Conservation (phyloP, 208 protist species). For the Trypanosoma platydactyli region DNA sequence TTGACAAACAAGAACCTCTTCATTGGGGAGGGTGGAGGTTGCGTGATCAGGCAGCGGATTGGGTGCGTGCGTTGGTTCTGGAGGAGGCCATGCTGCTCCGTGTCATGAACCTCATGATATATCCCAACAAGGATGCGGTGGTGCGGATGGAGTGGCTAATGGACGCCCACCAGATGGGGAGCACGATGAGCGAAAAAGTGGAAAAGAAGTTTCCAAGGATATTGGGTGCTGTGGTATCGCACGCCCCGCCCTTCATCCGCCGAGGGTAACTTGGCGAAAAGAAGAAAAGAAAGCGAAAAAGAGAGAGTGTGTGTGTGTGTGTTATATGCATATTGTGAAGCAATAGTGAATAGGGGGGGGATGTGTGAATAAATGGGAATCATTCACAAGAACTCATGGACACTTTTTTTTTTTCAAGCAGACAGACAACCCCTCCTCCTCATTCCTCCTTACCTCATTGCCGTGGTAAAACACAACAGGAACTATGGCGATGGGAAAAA, state of each 20-base stretch:
- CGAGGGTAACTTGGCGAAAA: not conserved
- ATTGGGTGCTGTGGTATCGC: not conserved
- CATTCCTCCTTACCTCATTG: too few species aligned
- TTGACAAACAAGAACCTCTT: not conserved
- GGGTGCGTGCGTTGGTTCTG: conserved; percentile 13
- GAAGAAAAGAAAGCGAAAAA: not conserved
- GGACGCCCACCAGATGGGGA: not conserved
- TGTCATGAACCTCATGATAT: not conserved
- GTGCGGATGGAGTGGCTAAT: conserved; percentile 9
- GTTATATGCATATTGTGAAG: too few species aligned
- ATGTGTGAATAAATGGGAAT: too few species aligned
- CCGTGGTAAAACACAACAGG: too few species aligned
- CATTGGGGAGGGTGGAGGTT: conserved; percentile 10
- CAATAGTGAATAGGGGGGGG: too few species aligned
- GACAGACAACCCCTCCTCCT: too few species aligned
- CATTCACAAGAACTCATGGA: too few species aligned
- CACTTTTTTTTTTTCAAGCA: too few species aligned
- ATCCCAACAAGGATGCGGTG: not conserved
- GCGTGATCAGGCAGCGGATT: conserved; percentile 18
- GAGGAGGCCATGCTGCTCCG: conserved; percentile 12
- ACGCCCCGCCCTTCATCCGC: conserved; percentile 4
- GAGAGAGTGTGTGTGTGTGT: too few species aligned
- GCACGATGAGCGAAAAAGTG: not conserved
- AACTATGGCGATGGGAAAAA: too few species aligned
- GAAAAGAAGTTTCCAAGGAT: not conserved